Conservation (phyloP, 352 stramenopile genomes). For the Saprolegnia parasitica region DNA sequence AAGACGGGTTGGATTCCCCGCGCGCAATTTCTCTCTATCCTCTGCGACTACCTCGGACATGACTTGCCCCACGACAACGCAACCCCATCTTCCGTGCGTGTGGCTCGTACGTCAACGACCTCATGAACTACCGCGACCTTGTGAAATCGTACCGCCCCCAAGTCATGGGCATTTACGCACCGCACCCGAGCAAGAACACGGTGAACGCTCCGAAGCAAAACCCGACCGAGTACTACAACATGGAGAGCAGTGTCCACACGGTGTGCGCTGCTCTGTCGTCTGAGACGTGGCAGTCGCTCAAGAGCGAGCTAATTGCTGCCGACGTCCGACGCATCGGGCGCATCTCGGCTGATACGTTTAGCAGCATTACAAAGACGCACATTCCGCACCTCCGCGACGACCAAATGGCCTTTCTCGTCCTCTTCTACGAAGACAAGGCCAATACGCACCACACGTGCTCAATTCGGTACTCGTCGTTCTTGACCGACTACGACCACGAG, state of each 20-base stretch:
- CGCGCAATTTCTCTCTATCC: constrained; percentile 56
- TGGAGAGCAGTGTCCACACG: constrained; percentile 67
- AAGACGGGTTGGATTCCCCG: constrained; percentile 57
- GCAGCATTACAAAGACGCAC: constrained; percentile 39
- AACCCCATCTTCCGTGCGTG: constrained; percentile 55
- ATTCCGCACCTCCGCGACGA: constrained; percentile 49
- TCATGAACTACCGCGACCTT: constrained; percentile 66
- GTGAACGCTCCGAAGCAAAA: constrained; percentile 49
- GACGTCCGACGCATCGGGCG: constrained; percentile 52
- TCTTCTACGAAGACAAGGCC: constrained; percentile 75
- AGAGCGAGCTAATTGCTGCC: constrained; percentile 47
- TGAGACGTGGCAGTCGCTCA: constrained; percentile 42
- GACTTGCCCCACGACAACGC: constrained; percentile 53
- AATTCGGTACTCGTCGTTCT: constrained; percentile 64
- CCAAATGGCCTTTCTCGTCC: constrained; percentile 62
- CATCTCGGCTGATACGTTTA: constrained; percentile 45
- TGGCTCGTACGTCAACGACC: constrained; percentile 54
- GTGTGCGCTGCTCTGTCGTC: constrained; percentile 42
- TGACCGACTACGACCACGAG: constrained; percentile 58
- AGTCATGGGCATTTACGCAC: constrained; percentile 54
- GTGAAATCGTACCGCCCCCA: constrained; percentile 59
- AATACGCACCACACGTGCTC: constrained; percentile 49
- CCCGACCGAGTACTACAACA: constrained; percentile 63
- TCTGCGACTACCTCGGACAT: constrained; percentile 52
- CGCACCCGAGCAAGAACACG: constrained; percentile 38